A percentile compares a stretch with the other conserved stretches of the same genome.
Evolutionary conservation across 1,139 yeast species (phyloP).

Genomic region (Yamadazyma blattariae): DNA sequence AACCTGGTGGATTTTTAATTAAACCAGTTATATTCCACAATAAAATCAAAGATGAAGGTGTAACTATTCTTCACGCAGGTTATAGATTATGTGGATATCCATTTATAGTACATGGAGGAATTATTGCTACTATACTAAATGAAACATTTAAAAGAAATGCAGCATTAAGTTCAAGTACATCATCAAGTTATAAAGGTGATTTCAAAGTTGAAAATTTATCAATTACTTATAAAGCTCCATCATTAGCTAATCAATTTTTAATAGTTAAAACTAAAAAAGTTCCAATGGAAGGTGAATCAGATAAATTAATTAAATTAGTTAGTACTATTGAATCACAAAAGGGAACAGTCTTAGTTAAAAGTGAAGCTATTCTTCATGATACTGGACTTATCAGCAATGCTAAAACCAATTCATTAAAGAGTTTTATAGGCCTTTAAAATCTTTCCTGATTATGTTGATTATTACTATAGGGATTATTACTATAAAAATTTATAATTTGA

Average conservation of each 20-base stretch:
- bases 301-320: slow-evolving; percentile 24
- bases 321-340: slow-evolving; percentile 33
- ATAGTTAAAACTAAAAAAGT: slow-evolving; percentile 53
- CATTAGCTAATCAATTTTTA: slow-evolving; percentile 77
- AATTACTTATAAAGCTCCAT: slow-evolving; percentile 66
- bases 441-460: too few relatives aligned
- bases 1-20: slow-evolving; percentile 77
- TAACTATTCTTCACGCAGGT: slow-evolving; percentile 75
- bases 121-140: slow-evolving; percentile 76
- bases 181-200: slow-evolving; percentile 36
- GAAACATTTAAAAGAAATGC: slow-evolving; percentile 68
- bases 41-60: slow-evolving; percentile 48
- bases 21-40: slow-evolving; percentile 72
- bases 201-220: slow-evolving; percentile 49
- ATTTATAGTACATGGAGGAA: slow-evolving; percentile 85
- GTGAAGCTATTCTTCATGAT: slow-evolving; percentile 36
- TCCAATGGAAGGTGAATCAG: slow-evolving; percentile 22
- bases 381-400: slow-evolving; percentile 35
- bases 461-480: neutral
- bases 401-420: slow-evolving; percentile 9
- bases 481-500: neutral
- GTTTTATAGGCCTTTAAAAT: slow-evolving; percentile 8
- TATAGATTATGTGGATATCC: slow-evolving; percentile 84
- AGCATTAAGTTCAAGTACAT: slow-evolving; percentile 31
- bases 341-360: slow-evolving; percentile 36